Conservation (phyloP, 1,284 basidiomycete genomes). For the Moniliophthora roreri region DNA sequence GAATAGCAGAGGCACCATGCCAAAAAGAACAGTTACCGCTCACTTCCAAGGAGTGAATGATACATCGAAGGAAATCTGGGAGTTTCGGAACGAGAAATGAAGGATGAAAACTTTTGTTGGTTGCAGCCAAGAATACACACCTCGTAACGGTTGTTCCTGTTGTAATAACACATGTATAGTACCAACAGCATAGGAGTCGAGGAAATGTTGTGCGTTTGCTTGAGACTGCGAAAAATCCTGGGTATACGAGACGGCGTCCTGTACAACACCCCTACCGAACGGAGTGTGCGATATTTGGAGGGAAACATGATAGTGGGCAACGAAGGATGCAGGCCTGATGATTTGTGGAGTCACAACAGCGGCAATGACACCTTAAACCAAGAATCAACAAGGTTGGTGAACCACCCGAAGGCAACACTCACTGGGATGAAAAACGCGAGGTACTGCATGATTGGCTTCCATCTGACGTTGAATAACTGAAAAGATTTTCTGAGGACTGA, state of each 20-base stretch:
- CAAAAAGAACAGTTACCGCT: conserved; percentile 19
- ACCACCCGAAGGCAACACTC: background rate
- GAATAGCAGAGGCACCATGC: conserved; percentile 13
- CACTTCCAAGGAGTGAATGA: conserved; percentile 19
- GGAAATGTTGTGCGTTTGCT: conserved; percentile 9
- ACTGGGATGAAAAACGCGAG: background rate
- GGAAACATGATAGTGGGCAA: conserved; percentile 17
- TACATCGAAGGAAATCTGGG: conserved; percentile 17
- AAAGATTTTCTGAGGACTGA: background rate
- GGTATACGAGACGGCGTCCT: conserved; percentile 7
- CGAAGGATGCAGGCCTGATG: conserved; percentile 10
- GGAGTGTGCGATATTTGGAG: conserved; percentile 10
- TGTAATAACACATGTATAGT: conserved; percentile 17
- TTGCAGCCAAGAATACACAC: conserved; percentile 2
- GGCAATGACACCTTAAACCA: conserved; percentile 17
- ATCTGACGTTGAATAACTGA: background rate
- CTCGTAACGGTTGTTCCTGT: conserved; percentile 14
- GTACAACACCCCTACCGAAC: background rate
- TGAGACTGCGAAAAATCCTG: conserved; percentile 18
- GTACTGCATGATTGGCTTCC: conserved; percentile 11
- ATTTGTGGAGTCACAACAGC: conserved; percentile 12
- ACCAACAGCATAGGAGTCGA: conserved; percentile 5
- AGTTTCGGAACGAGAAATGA: too few species aligned
- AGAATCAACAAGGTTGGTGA: background rate
- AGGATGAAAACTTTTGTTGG: background rate